Conservation (phyloP, 441 rosid genomes). For the Daphne laureola region DNA sequence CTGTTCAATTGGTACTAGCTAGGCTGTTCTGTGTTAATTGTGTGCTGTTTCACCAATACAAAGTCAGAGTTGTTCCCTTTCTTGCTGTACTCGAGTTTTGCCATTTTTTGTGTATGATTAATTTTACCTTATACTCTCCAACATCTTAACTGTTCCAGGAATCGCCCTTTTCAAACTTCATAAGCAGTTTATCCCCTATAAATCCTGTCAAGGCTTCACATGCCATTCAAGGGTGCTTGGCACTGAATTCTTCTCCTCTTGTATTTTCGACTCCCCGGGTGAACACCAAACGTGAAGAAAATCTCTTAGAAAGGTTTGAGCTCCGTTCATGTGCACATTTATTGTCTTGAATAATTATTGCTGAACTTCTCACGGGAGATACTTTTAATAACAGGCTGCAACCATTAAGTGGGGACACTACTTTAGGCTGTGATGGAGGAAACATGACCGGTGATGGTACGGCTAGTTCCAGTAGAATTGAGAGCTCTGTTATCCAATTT, state of each 20-base stretch:
- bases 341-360: neutral
- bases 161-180: constrained; percentile 39
- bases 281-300: constrained; percentile 9
- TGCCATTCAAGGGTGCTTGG: constrained; percentile 29
- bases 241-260: constrained; percentile 43
- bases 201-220: constrained; percentile 24
- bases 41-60: neutral
- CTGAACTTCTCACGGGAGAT: constrained; percentile 10
- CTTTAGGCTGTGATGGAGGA: constrained; percentile 13
- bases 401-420: constrained; percentile 14
- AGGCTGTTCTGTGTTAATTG: neutral
- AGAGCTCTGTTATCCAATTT: constrained; percentile 14
- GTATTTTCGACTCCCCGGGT: constrained; percentile 39
- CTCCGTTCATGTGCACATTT: neutral
- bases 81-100: too few species aligned
- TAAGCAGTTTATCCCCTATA: constrained; percentile 44
- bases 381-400: constrained; percentile 26
- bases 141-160: constrained; percentile 24
- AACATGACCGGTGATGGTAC: constrained; percentile 9
- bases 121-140: neutral
- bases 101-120: neutral
- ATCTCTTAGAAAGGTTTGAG: constrained; percentile 24
- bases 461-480: constrained; percentile 8
- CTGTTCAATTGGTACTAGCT: neutral
- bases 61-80: neutral